A percentile compares a stretch with the other conserved stretches of the same genome.
These are phyloP conservation scores for Amanita rimosa DNA, from an alignment of 768 basidiomycete species.

Conservation along the genomic window DNA sequence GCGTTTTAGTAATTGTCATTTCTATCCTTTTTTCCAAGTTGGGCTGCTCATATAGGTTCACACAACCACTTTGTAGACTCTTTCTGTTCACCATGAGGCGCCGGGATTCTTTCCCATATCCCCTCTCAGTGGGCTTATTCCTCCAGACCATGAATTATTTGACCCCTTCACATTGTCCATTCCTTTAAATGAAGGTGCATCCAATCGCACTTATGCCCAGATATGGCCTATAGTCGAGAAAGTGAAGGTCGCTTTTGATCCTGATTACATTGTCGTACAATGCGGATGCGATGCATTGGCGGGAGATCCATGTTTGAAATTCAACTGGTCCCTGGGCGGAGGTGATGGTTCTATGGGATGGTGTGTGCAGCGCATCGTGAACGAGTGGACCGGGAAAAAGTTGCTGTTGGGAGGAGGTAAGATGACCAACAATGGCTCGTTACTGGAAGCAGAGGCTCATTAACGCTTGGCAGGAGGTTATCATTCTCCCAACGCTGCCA, in stretches of 20 bases:
- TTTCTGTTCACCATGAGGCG: slow-evolving; percentile 78
- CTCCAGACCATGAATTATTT: slow-evolving; percentile 18
- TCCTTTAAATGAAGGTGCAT: slow-evolving; percentile 67
- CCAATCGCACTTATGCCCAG: slow-evolving; percentile 43
- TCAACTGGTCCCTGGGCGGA: slow-evolving; percentile 57
- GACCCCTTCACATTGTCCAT: slow-evolving; percentile 71
- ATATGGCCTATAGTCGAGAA: slow-evolving; percentile 58
- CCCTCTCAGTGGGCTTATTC: slow-evolving; percentile 34
- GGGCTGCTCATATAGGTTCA: background rate
- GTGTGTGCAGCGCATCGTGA: slow-evolving; percentile 43
- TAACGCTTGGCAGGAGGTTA: slow-evolving; percentile 66
- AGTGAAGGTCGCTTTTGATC: slow-evolving; percentile 49
- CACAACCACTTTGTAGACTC: slow-evolving; percentile 40
- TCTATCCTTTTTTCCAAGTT: background rate
- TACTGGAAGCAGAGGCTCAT: slow-evolving; percentile 10
- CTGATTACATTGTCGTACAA: slow-evolving; percentile 75
- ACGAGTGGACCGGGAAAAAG: slow-evolving; percentile 48
- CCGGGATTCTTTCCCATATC: slow-evolving; percentile 79
- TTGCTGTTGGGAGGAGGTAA: slow-evolving; percentile 70
- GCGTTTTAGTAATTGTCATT: slow-evolving; percentile 32
- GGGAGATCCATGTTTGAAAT: slow-evolving; percentile 67
- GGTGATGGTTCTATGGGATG: slow-evolving; percentile 57
- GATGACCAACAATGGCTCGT: slow-evolving; percentile 1
- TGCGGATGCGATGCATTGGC: slow-evolving; percentile 84
- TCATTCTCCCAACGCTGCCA: slow-evolving; percentile 55